These are phyloP conservation scores for Aegle marmelos DNA, from an alignment of 345 rosid genomes.

Conservation along the genomic window DNA sequence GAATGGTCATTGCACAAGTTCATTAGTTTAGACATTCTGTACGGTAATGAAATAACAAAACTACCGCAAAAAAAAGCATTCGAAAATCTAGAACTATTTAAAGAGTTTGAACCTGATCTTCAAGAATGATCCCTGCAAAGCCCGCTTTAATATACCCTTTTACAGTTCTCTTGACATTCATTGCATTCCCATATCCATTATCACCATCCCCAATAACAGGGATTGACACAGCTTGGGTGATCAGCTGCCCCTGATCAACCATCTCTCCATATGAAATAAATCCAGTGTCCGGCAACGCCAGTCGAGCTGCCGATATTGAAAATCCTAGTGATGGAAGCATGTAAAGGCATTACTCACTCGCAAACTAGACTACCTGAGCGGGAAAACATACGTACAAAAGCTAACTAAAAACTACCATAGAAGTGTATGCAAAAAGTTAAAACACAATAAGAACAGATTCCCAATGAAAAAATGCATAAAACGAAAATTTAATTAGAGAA, in stretches of 20 bases:
- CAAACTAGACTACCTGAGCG: not conserved
- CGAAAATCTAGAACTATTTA: not conserved
- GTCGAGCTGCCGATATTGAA: constrained; percentile 76
- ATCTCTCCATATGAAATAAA: constrained; percentile 84
- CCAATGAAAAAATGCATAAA: not conserved
- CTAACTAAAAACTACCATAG: not conserved
- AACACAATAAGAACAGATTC: not conserved
- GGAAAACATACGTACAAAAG: not conserved
- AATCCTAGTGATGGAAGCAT: constrained; percentile 45
- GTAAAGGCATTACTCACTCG: not conserved
- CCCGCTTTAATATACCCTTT: constrained; percentile 80
- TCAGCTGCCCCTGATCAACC: constrained; percentile 81
- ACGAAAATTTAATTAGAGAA: not conserved
- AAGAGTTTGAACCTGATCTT: constrained; percentile 62
- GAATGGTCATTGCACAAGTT: not conserved
- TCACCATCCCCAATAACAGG: constrained; percentile 92
- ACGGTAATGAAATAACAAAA: not conserved
- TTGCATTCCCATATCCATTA: constrained; percentile 77
- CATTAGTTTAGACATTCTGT: not conserved
- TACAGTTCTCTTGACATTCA: constrained; percentile 88
- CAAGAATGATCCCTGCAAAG: constrained; percentile 82
- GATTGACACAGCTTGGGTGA: constrained; percentile 66
- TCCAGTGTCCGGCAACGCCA: constrained; percentile 75
- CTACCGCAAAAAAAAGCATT: not conserved
- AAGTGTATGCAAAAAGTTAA: not conserved